Percentiles rank a stretch among this genome's conserved stretches.
Evolutionary conservation across 2,329 filamentous ascomycete species (phyloP).

Genomic region (Cercospora zeina): DNA sequence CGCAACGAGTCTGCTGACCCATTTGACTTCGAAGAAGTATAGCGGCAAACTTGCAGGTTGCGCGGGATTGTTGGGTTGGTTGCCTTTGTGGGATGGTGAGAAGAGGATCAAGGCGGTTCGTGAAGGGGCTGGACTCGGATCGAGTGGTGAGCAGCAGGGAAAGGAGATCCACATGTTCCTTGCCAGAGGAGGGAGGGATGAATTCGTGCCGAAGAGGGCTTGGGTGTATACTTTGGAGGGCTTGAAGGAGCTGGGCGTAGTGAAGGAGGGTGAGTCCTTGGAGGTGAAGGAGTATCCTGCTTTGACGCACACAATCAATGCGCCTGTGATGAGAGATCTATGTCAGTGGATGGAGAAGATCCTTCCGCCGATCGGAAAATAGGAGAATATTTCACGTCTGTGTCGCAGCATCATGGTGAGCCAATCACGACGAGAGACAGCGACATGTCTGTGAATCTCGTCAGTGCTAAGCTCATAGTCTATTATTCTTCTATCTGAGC

Average conservation of each 20-base stretch:
- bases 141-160: background rate
- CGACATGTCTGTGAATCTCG: background rate
- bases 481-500: background rate
- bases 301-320: conserved; percentile 1
- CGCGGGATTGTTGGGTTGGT: conserved; percentile 48
- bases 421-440: too few relatives aligned
- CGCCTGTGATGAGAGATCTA: background rate
- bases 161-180: conserved; percentile 42
- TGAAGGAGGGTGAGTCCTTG: background rate
- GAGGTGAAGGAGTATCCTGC: background rate
- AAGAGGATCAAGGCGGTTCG: background rate
- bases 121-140: background rate
- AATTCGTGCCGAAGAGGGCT: conserved; percentile 48
- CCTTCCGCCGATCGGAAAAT: background rate
- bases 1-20: conserved; percentile 48
- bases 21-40: conserved; percentile 44
- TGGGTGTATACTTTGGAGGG: conserved; percentile 26
- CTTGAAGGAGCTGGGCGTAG: background rate
- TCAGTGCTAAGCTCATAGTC: too few relatives aligned
- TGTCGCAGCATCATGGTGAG: too few relatives aligned
- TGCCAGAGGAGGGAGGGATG: conserved; percentile 50
- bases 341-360: background rate
- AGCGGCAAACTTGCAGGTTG: conserved; percentile 45
- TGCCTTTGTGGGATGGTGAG: conserved; percentile 43
- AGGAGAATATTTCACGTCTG: too few relatives aligned